Percentiles rank a stretch among this genome's conserved stretches.
phyloP scores from a whole-genome alignment of 116 monocot genomes.

The Papilionanthe hybrid region DNA sequence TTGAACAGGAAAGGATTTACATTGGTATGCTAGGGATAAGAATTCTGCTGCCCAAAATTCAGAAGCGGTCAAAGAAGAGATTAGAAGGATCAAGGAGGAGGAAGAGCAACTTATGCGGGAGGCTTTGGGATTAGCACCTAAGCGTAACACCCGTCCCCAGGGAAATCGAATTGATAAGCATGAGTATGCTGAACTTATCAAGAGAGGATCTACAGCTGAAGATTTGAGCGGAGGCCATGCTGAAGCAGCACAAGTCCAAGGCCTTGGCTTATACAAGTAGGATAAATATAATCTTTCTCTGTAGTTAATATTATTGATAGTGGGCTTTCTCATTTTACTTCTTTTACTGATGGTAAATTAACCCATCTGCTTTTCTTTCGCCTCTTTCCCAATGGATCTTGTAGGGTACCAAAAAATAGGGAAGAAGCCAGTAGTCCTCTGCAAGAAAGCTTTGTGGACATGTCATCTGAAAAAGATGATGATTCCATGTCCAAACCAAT shows the following conservation, averaged over 20 bases:
- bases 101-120: slow-evolving; percentile 96
- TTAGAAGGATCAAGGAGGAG: slow-evolving; percentile 89
- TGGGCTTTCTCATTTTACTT: too few relatives aligned
- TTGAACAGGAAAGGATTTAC: slow-evolving; percentile 73
- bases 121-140: slow-evolving; percentile 92
- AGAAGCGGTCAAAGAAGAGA: slow-evolving; percentile 77
- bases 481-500: slow-evolving; percentile 4
- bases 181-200: slow-evolving; percentile 85
- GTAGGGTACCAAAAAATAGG: slow-evolving; percentile 36
- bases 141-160: slow-evolving; percentile 53
- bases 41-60: slow-evolving; percentile 30
- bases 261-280: slow-evolving; percentile 95
- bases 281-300: slow-evolving; percentile 1
- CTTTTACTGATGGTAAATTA: not conserved
- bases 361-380: not conserved
- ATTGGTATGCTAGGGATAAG: slow-evolving; percentile 85
- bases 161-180: slow-evolving; percentile 85
- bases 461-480: slow-evolving; percentile 10
- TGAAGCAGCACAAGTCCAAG: slow-evolving; percentile 94
- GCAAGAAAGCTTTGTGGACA: slow-evolving; percentile 15
- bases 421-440: slow-evolving; percentile 31
- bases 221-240: slow-evolving; percentile 92
- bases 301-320: too few relatives aligned
- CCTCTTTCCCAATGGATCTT: not conserved
- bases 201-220: slow-evolving; percentile 88